phyloP scores from a whole-genome alignment of 495 filamentous ascomycete genomes.

The Penicillium cinerascens region DNA sequence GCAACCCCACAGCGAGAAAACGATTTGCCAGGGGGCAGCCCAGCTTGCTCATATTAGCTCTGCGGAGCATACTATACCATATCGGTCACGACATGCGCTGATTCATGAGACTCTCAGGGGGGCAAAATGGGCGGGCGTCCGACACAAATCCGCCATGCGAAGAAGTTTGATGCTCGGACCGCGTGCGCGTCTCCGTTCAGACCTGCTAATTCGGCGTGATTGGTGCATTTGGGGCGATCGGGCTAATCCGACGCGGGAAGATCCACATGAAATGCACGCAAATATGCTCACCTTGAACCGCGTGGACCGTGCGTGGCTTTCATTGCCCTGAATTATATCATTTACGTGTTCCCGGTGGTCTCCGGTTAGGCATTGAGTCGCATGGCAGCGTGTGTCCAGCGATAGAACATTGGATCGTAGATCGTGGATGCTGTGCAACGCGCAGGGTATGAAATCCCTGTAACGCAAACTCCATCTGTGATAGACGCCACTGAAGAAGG shows the following conservation, averaged over 20 bases:
- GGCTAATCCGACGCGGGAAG: conserved; percentile 1
- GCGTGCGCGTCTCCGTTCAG: not conserved
- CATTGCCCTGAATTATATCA: too few relatives aligned
- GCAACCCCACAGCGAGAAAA: not conserved
- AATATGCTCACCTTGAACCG: conserved; percentile 11
- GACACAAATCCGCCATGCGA: not conserved
- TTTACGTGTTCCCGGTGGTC: too few relatives aligned
- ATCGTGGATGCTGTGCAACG: too few relatives aligned
- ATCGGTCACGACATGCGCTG: not conserved
- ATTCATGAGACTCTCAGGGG: not conserved
- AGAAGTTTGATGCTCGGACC: not conserved
- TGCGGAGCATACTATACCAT: not conserved
- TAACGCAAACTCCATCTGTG: too few relatives aligned
- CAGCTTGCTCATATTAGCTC: not conserved
- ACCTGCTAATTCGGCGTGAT: not conserved
- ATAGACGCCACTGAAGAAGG: too few relatives aligned
- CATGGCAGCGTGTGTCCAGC: too few relatives aligned
- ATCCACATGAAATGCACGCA: conserved; percentile 12
- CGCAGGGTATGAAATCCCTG: too few relatives aligned
- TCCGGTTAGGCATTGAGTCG: too few relatives aligned
- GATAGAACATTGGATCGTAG: too few relatives aligned
- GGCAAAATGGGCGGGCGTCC: not conserved
- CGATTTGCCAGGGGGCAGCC: not conserved
- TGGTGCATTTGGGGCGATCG: not conserved
- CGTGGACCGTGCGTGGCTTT: not conserved